These are phyloP conservation scores for Penicillium arizonense DNA, from an alignment of 495 filamentous ascomycete genomes.

Conservation along the genomic window DNA sequence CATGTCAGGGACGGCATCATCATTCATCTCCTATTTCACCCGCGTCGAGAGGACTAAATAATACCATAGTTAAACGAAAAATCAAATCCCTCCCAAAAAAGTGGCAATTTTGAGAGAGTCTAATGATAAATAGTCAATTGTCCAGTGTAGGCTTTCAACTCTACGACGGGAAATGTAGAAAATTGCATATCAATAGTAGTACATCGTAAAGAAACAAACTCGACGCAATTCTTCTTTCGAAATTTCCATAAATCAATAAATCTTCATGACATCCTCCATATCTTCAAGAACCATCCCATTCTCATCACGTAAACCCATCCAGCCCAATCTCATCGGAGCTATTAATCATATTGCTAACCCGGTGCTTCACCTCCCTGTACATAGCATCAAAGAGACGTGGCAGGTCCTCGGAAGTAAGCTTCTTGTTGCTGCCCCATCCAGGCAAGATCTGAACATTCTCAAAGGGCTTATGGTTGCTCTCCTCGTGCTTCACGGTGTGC, in stretches of 20 bases:
- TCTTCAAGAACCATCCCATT: background rate
- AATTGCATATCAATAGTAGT: background rate
- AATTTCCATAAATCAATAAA: background rate
- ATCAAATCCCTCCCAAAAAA: too few relatives aligned
- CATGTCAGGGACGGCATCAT: too few relatives aligned
- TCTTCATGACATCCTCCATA: background rate
- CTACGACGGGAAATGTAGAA: too few relatives aligned
- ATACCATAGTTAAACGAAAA: too few relatives aligned
- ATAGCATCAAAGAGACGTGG: constrained; percentile 21
- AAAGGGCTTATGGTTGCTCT: constrained; percentile 6
- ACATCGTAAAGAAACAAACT: background rate
- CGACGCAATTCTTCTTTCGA: background rate
- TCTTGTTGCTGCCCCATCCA: constrained; percentile 11
- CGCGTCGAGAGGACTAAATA: too few relatives aligned
- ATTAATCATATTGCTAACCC: constrained; percentile 24
- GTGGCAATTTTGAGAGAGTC: too few relatives aligned
- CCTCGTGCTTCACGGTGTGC: constrained; percentile 10
- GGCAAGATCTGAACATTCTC: constrained; percentile 20
- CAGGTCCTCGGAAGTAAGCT: constrained; percentile 19
- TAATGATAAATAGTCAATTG: too few relatives aligned
- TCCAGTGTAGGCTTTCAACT: too few relatives aligned
- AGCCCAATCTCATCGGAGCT: constrained; percentile 36
- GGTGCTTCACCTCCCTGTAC: constrained; percentile 15
- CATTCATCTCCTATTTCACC: too few relatives aligned
- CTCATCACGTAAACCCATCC: background rate